Base-by-base conservation (phyloP, 306 rosid species). In the Quercus bicolor region DNA sequence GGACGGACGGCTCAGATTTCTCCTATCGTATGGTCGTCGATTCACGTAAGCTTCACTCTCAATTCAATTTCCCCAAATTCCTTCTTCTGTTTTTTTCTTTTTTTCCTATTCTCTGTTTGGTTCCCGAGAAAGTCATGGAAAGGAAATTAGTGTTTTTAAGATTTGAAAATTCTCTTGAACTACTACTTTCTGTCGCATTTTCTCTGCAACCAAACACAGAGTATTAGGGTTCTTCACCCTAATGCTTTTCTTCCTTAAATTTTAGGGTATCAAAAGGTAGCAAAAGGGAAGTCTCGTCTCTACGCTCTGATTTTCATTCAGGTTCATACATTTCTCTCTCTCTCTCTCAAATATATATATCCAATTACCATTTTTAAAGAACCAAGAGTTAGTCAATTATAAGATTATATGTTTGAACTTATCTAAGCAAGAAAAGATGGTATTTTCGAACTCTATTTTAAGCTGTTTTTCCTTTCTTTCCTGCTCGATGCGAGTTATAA, bases 191-290 rank as follows among this genome's bases (percentile, higher is more conserved):
- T 82, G 8, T 54, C 23, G 33, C 19, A 76, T 56, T 48, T 48
- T 52, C 34, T 79, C 43, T 26, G 48, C 77, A 29, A 21, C 52
- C 75, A 78, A 68, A 40, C 11, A 51, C 18, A 1, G 23, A 64
- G 45, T 11, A 28, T 64, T 29, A 16, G 20, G 40, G 45, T 16
- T 64, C 70, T 64, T 64, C 21, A 1, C 9, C 11, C 33, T 48
- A 13, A 7, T 1, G 9, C 9, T 7, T 19, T 19, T 3, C 16
- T 12, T 24, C 20, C 23, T 80, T 31, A 56, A 29, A 79, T 78
- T 83, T 56, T 74, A 94, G 95, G 97, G 80, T 94, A 92, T 86
- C 97, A 90, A 75, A 83, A 75, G 84, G 97, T 92, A 68, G 98
- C 97, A 68, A 74, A 87, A 83, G 97, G 92, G 57, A 92, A 88